These are phyloP conservation scores for Elsinoe fawcettii DNA, from an alignment of 2,329 filamentous ascomycete species.

Conservation along the genomic window DNA sequence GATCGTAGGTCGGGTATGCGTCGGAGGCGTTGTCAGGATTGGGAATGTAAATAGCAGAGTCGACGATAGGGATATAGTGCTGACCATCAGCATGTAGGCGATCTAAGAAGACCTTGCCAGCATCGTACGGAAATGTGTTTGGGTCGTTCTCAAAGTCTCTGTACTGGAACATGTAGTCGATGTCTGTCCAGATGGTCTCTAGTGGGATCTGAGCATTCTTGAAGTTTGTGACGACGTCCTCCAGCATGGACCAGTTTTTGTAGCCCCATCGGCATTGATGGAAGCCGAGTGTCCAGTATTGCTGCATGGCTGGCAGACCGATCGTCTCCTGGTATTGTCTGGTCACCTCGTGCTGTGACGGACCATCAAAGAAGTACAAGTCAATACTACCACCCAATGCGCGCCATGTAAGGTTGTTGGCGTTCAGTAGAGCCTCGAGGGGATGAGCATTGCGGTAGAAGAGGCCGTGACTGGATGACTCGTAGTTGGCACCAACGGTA, in stretches of 20 bases:
- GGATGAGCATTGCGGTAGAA: slow-evolving; percentile 62
- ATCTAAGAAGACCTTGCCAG: slow-evolving; percentile 45
- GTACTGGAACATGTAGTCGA: slow-evolving; percentile 53
- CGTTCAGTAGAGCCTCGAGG: slow-evolving; percentile 61
- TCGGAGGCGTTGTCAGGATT: slow-evolving; percentile 63
- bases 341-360: slow-evolving; percentile 59
- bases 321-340: slow-evolving; percentile 59
- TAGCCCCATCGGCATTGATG: slow-evolving; percentile 75
- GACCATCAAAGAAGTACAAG: slow-evolving; percentile 70
- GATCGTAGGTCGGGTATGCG: slow-evolving; percentile 41
- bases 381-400: slow-evolving; percentile 69
- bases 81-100: slow-evolving; percentile 47
- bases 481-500: slow-evolving; percentile 48
- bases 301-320: slow-evolving; percentile 68
- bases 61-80: slow-evolving; percentile 55
- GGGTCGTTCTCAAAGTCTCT: slow-evolving; percentile 53
- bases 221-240: slow-evolving; percentile 50
- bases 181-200: slow-evolving; percentile 43
- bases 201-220: slow-evolving; percentile 50
- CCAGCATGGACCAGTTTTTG: slow-evolving; percentile 59
- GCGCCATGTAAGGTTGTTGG: slow-evolving; percentile 62
- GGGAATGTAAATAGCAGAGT: slow-evolving; percentile 61
- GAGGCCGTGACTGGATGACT: slow-evolving; percentile 65
- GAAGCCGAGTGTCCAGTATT: slow-evolving; percentile 73
- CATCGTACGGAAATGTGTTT: slow-evolving; percentile 43